A percentile compares a stretch with the other conserved stretches of the same genome.
Evolutionary conservation across 768 basidiomycete species (phyloP).

Genomic region (Leccinum sublutescens): DNA sequence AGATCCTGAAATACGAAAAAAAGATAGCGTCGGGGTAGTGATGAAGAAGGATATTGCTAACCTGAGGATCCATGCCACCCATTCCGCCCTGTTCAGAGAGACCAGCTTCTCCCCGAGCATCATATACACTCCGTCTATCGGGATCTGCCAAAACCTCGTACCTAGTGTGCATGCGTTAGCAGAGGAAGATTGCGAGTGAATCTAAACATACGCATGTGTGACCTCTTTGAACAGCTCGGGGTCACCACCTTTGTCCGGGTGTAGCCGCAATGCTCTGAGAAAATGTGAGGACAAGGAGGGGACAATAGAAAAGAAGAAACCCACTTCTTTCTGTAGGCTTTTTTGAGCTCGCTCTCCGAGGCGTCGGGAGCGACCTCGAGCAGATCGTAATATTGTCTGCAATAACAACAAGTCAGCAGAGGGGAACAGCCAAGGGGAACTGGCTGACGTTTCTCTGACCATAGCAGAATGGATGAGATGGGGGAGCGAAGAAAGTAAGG

Average conservation of each 20-base stretch:
- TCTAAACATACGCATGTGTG: slow-evolving; percentile 77
- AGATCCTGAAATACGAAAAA: slow-evolving; percentile 60
- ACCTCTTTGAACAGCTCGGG: slow-evolving; percentile 98
- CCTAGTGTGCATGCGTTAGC: slow-evolving; percentile 39
- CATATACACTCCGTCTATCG: slow-evolving; percentile 79
- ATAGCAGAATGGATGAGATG: slow-evolving; percentile 35
- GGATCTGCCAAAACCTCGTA: slow-evolving; percentile 93
- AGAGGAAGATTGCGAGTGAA: neutral
- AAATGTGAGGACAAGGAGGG: slow-evolving; percentile 7
- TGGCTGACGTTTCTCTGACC: slow-evolving; percentile 65
- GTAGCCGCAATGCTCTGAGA: slow-evolving; percentile 73
- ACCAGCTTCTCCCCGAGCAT: slow-evolving; percentile 91
- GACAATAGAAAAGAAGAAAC: slow-evolving; percentile 7
- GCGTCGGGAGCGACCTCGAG: slow-evolving; percentile 81
- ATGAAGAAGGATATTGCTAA: slow-evolving; percentile 32
- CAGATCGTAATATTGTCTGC: slow-evolving; percentile 89
- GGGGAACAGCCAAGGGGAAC: neutral
- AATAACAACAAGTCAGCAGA: slow-evolving; percentile 1
- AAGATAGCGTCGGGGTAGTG: neutral
- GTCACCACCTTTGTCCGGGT: slow-evolving; percentile 95
- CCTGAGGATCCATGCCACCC: slow-evolving; percentile 97
- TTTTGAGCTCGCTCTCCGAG: slow-evolving; percentile 85
- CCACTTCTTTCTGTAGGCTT: slow-evolving; percentile 93
- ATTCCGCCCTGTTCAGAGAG: slow-evolving; percentile 82
- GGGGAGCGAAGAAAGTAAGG: slow-evolving; percentile 14